Evolutionary conservation across 306 rosid species (phyloP), one percentile per base, ranked within the genome.

Genomic region (Gastrolobium bilobum): DNA sequence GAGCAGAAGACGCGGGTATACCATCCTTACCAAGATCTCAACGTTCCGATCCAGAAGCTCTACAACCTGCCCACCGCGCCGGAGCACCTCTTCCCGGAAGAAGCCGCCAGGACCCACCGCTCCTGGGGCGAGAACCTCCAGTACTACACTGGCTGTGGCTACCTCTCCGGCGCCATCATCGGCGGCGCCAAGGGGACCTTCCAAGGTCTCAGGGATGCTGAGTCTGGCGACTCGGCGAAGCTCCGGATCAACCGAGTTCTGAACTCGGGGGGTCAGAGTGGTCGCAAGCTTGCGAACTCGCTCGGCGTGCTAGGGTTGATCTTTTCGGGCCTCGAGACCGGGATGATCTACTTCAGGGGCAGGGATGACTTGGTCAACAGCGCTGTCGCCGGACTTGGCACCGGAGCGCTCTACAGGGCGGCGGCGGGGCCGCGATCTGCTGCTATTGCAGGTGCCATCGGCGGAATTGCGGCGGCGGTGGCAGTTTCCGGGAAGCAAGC

Each of bases 121-220:
- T 86, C 96, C 6, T 91, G 93, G 89, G 90, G 90, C 69, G 93
- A 89, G 43, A 91, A 89, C 11, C 84, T 89, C 68, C 90, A 84
- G 67, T 91, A 85, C 81, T 91, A 87, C 87, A 89, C 96, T 37
- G 93, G 93, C 46, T 56, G 81, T 65, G 90, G 84, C 37, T 91
- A 91, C 84, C 56, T 87, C 47, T 71, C 93, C 51, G 96, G 96
- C 0, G 90, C 96, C 50, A 1, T 81, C 20, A 5, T 87, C 56
- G 96, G 96, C 33, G 89, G 59, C 14, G 39, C 87, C 8, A 80
- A 26, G 62, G 96, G 96, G 15, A 61, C 89, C 40, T 0, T 84
- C 3, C 80, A 82, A 2, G 96, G 96, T 10, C 75, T 89, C 62
- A 81, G 76, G 67, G 88, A 85, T 2, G 89, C 91, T 0, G 93